Base-by-base conservation (phyloP, 306 rosid species). In the Lathyrus tuberosus region DNA sequence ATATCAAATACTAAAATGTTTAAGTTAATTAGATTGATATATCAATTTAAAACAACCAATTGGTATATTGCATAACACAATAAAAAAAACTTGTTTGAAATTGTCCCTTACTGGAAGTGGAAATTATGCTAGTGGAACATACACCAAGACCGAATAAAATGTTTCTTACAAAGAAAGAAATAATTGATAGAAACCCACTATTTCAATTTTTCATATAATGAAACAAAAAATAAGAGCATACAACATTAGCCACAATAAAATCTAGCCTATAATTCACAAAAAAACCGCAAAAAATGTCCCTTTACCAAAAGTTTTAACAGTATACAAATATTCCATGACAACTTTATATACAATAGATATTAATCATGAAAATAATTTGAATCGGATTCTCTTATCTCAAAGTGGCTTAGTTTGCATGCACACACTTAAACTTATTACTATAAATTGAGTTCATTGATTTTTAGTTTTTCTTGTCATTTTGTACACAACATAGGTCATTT, bases 261-360 rank as follows among this genome's bases (percentile, higher is more conserved):
- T 33, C 67, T 38, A 71, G 35, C 48, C 38, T 60, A 48, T 20
- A 71, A 58, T 11, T 70, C 18, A 43, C 69, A 20, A 79, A 78
- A 78, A 85, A 85, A 79, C 78, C 56, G 57, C 18, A 86, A 49
- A 31, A 73, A 81, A 82, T 70, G 69, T 76, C 78, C 82, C 72
- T 54, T 42, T 59, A 9, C 35, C 41, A 37, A 75, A 82, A 68
- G 81, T 35, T 44, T 31, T 4, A 41, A 49, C 65, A 20, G 47
- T 76, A 20, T 38, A 40, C 38, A 57, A 52, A 53, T 43, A 44
- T 58, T 65, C 72, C 74, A 72, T 64, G 66, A 48, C 76, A 67
- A 54, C 60, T 70, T 73, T 74, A 67, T 65, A 66, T 18, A 48
- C 89, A 86, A 33, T 49, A 37, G 65, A 63, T 66, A 44, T 40